Evolutionary conservation across 306 rosid genomes (phyloP).

Genomic region (Cicer judaicum): DNA sequence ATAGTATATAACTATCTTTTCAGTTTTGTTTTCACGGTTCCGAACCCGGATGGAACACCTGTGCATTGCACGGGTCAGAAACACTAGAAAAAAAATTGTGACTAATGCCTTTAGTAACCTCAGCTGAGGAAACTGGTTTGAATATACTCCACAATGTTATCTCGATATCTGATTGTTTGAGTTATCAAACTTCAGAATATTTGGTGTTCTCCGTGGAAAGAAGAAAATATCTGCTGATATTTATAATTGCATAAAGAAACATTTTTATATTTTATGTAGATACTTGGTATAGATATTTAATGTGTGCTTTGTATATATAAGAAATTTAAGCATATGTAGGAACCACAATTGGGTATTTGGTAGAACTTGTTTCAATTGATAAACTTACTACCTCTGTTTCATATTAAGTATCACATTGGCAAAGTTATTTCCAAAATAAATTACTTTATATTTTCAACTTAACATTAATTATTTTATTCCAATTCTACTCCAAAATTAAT

Average conservation of each 20-base stretch:
- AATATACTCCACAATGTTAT: not conserved
- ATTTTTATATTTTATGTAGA: constrained; percentile 16
- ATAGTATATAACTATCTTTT: not conserved
- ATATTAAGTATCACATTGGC: no score
- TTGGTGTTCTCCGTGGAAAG: not conserved
- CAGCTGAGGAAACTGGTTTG: not conserved
- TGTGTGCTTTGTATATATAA: not conserved
- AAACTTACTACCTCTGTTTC: not conserved
- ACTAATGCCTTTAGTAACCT: not conserved
- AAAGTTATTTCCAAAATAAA: no score
- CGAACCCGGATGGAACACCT: not conserved
- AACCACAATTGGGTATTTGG: constrained; percentile 9
- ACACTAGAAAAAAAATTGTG: not conserved
- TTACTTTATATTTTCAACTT: no score
- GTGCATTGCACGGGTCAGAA: not conserved
- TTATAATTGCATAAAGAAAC: not conserved
- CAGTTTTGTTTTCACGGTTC: not conserved
- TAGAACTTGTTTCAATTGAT: not conserved
- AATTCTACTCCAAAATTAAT: no score
- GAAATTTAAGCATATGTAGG: not conserved
- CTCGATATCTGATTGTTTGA: not conserved
- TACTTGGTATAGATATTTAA: not conserved
- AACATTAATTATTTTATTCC: no score
- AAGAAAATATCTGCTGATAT: not conserved
- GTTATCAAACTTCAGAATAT: not conserved